These are phyloP conservation scores for Paecilomyces variotii DNA, from an alignment of 2,329 filamentous ascomycete species.

Conservation along the genomic window DNA sequence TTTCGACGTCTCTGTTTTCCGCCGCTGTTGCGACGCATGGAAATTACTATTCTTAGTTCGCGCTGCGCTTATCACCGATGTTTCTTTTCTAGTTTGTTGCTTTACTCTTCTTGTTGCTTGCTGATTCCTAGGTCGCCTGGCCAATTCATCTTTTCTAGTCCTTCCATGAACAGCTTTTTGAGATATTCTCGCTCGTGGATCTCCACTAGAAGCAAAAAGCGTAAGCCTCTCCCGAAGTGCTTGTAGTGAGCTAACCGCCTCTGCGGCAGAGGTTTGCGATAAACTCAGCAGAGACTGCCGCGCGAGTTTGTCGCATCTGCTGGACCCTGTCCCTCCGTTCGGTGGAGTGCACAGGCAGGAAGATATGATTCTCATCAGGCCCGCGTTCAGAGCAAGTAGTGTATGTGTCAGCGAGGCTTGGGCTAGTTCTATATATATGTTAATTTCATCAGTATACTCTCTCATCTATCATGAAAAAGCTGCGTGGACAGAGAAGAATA, in stretches of 20 bases:
- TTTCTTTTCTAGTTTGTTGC: too few species aligned
- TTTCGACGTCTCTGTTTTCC: not conserved
- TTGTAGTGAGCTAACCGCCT: slow-evolving; percentile 2
- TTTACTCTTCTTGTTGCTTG: too few species aligned
- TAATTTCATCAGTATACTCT: not conserved
- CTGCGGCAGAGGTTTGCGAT: slow-evolving; percentile 3
- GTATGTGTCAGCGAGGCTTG: slow-evolving; percentile 3
- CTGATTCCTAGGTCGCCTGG: too few species aligned
- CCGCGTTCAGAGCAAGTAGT: slow-evolving; percentile 4
- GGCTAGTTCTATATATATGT: not conserved
- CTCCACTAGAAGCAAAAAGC: too few species aligned
- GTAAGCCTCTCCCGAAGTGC: slow-evolving; percentile 1
- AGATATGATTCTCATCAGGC: slow-evolving; percentile 4
- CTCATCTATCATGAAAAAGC: not conserved
- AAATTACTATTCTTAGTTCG: too few species aligned
- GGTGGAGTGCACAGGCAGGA: not conserved
- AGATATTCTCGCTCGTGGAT: too few species aligned
- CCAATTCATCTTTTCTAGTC: too few species aligned
- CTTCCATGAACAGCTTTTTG: too few species aligned
- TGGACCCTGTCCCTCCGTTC: not conserved
- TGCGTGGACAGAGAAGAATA: not conserved
- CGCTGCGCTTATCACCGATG: too few species aligned
- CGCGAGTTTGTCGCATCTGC: not conserved
- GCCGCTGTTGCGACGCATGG: not conserved
- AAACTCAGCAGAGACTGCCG: slow-evolving; percentile 2